A percentile compares a stretch with the other conserved stretches of the same genome.
Evolutionary conservation across 1,139 yeast genomes (phyloP).

Genomic region (Nakaseomyces nivariensis): DNA sequence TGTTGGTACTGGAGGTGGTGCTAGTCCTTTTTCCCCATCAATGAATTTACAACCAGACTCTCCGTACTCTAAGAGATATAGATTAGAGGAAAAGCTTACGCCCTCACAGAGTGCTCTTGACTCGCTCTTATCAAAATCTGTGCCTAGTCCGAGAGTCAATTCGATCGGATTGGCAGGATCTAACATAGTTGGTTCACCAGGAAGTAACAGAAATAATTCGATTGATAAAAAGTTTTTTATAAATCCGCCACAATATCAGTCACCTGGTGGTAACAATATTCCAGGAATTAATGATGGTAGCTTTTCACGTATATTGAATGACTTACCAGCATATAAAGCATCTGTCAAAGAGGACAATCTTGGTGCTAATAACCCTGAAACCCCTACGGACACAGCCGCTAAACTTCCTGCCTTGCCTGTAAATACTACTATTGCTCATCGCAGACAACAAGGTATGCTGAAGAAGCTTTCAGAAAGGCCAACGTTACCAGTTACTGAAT

Average conservation of each 20-base stretch:
- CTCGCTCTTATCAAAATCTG: constrained; percentile 22
- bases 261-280: constrained; percentile 1
- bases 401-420: neutral
- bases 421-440: neutral
- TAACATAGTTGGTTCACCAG: constrained; percentile 1
- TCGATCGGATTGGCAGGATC: neutral
- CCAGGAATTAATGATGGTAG: neutral
- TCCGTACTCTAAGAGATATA: constrained; percentile 18
- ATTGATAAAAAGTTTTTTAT: constrained; percentile 2
- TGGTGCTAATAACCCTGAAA: neutral
- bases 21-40: constrained; percentile 19
- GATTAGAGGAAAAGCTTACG: constrained; percentile 24
- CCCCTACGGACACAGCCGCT: neutral
- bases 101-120: constrained; percentile 27
- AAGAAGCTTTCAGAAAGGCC: constrained; percentile 6
- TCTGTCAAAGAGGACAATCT: neutral
- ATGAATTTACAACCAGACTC: constrained; percentile 17
- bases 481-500: constrained; percentile 2
- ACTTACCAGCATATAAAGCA: neutral
- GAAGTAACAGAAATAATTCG: constrained; percentile 1
- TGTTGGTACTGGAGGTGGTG: constrained; percentile 7
- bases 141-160: constrained; percentile 17
- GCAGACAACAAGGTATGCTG: constrained; percentile 1
- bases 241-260: neutral
- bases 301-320: neutral